These are phyloP conservation scores for Nemania sp. DNA, from an alignment of 2,329 filamentous ascomycete genomes.

Conservation along the genomic window DNA sequence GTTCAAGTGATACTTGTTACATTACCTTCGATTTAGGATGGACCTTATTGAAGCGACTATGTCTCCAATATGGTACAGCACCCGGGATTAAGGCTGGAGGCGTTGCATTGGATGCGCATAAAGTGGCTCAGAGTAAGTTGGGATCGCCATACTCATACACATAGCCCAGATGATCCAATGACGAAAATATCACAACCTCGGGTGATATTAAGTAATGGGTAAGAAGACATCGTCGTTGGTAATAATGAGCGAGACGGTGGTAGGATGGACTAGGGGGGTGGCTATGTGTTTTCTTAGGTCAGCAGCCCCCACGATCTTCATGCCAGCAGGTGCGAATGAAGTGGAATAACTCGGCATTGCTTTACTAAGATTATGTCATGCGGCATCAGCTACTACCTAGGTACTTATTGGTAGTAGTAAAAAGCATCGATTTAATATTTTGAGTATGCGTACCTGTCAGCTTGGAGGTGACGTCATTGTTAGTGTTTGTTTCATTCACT, in stretches of 20 bases:
- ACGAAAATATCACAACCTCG: not conserved
- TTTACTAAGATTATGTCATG: not conserved
- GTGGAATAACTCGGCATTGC: not conserved
- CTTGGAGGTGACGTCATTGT: slow-evolving; percentile 3
- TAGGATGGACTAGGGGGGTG: not conserved
- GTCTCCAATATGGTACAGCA: too few relatives aligned
- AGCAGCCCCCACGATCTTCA: not conserved
- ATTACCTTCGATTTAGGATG: too few relatives aligned
- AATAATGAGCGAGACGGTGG: not conserved
- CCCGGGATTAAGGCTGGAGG: too few relatives aligned
- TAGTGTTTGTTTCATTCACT: not conserved
- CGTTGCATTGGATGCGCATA: too few relatives aligned
- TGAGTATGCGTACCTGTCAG: not conserved
- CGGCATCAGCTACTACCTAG: not conserved
- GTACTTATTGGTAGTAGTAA: not conserved
- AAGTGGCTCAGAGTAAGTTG: too few relatives aligned
- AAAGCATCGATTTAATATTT: too few relatives aligned
- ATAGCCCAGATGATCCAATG: too few relatives aligned
- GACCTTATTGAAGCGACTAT: too few relatives aligned
- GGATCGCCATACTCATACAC: too few relatives aligned
- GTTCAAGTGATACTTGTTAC: too few relatives aligned
- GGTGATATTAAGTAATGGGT: not conserved
- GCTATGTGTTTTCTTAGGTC: not conserved
- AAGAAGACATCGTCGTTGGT: not conserved
- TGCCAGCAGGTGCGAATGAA: too few relatives aligned